Evolutionary conservation across 768 basidiomycete genomes (phyloP).

Genomic region (Lactarius vividus): DNA sequence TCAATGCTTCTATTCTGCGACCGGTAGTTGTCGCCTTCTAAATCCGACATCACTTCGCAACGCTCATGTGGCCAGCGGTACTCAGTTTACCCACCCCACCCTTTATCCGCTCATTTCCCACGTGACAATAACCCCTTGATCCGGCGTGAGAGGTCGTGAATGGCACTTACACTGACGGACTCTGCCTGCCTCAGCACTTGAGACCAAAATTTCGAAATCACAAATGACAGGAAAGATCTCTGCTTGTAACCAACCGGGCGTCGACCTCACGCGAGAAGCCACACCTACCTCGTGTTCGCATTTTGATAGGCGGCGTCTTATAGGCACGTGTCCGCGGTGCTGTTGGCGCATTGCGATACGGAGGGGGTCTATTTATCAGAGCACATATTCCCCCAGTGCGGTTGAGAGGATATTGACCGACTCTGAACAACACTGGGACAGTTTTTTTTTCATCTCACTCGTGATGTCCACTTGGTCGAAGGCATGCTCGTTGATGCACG

Average conservation of each 20-base stretch:
- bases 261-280: background rate
- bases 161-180: background rate
- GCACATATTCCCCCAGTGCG: background rate
- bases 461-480: background rate
- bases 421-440: background rate
- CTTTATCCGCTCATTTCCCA: background rate
- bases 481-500: background rate
- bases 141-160: background rate
- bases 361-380: constrained; percentile 3
- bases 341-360: constrained; percentile 8
- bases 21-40: background rate
- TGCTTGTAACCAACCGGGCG: background rate
- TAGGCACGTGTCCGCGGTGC: constrained; percentile 16
- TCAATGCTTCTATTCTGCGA: background rate
- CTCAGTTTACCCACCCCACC: background rate
- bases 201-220: background rate
- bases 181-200: background rate
- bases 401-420: background rate
- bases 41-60: background rate
- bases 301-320: constrained; percentile 4
- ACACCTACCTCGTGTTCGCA: constrained; percentile 8
- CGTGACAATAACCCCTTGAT: background rate
- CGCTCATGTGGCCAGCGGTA: background rate
- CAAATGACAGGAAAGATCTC: background rate
- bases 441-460: background rate